Percentiles rank a stretch among this genome's conserved stretches.
phyloP scores from a whole-genome alignment of 306 rosid species.

The Cucumis sativus region DNA sequence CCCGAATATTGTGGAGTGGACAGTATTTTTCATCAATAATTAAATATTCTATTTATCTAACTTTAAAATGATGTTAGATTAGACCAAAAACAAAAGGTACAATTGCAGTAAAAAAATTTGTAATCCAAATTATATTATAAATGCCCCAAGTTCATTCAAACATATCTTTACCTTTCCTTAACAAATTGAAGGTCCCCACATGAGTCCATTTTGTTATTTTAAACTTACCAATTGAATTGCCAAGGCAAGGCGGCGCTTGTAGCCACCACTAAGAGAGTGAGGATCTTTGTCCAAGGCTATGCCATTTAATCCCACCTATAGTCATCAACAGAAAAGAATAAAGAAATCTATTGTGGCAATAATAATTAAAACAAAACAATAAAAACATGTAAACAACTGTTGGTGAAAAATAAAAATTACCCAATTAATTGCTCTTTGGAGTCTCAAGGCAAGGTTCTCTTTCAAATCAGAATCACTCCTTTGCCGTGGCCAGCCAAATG shows the following conservation, averaged over 20 bases:
- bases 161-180: neutral
- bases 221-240: constrained; percentile 69
- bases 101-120: neutral
- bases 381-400: neutral
- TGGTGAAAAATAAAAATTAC: constrained; percentile 24
- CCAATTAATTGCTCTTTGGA: constrained; percentile 91
- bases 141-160: neutral
- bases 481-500: constrained; percentile 94
- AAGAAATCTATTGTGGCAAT: constrained; percentile 3
- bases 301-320: constrained; percentile 75
- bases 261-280: constrained; percentile 90
- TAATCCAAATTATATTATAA: neutral
- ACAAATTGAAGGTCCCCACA: constrained; percentile 1
- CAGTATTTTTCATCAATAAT: neutral
- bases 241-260: constrained; percentile 92
- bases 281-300: constrained; percentile 85
- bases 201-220: constrained; percentile 4
- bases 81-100: neutral
- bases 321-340: neutral
- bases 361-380: neutral
- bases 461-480: constrained; percentile 46
- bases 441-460: constrained; percentile 63
- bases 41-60: neutral
- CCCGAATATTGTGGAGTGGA: neutral
- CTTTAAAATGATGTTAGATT: neutral